Conservation (phyloP, 352 stramenopile species). For the Phytopythium ostracodes region DNA sequence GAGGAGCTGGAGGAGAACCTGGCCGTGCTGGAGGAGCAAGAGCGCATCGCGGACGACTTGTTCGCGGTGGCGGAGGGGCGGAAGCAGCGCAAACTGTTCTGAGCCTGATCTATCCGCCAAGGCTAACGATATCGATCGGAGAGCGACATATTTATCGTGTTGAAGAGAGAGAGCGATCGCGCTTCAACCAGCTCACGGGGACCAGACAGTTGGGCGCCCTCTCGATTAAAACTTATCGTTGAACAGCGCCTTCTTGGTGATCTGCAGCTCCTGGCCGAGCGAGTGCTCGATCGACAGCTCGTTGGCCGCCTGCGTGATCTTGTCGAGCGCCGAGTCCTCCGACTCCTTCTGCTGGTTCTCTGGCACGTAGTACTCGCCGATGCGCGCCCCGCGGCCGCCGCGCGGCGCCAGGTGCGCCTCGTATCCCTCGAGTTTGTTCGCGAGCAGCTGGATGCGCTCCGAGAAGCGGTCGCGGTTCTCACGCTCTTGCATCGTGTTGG, state of each 20-base stretch:
- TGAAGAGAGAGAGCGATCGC: slow-evolving; percentile 12
- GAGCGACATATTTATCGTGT: slow-evolving; percentile 7
- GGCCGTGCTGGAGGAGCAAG: slow-evolving; percentile 70
- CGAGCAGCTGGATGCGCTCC: slow-evolving; percentile 83
- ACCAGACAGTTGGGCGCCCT: background rate
- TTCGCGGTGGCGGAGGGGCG: slow-evolving; percentile 79
- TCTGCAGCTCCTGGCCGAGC: slow-evolving; percentile 74
- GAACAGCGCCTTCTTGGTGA: slow-evolving; percentile 82
- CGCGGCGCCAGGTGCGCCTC: slow-evolving; percentile 59
- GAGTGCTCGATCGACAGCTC: slow-evolving; percentile 85
- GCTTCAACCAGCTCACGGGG: slow-evolving; percentile 10
- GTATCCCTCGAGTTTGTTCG: slow-evolving; percentile 79
- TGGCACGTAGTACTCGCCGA: slow-evolving; percentile 84
- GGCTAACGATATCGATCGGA: background rate
- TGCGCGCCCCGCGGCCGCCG: slow-evolving; percentile 48
- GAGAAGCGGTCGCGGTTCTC: slow-evolving; percentile 89
- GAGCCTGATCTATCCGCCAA: background rate
- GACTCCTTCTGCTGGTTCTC: slow-evolving; percentile 77
- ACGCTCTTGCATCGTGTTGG: slow-evolving; percentile 86
- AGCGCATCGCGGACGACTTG: slow-evolving; percentile 79
- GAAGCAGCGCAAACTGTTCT: slow-evolving; percentile 42
- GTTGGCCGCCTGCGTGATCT: slow-evolving; percentile 82
- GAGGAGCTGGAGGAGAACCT: slow-evolving; percentile 56
- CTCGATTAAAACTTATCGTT: slow-evolving; percentile 66
- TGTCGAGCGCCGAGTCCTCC: slow-evolving; percentile 81